Base-by-base conservation (phyloP, 176 grass and related monocot genomes). In the Stipa capillata region DNA sequence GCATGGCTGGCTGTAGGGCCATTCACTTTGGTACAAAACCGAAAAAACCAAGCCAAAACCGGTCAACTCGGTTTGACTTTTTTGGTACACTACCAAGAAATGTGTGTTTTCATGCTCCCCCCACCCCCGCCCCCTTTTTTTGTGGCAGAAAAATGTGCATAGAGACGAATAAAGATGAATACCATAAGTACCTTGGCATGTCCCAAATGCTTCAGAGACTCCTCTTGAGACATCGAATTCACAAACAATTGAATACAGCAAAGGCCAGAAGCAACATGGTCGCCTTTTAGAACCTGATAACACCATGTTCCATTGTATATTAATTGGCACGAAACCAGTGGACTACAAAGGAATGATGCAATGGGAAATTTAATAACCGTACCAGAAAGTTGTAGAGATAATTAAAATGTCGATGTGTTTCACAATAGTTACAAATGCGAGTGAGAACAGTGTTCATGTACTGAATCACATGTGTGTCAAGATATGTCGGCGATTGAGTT, bases 321-420 rank as follows among this genome's bases (percentile, higher is more conserved):
- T 71, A 88, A 64, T 54, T 83, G 23, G 40, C 23, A 43, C 8
- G n/a, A 79, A 82, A 69, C 24, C 35, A 65, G 34, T 37, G 9
- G 36, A 79, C 45, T 79, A 20, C 39, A 73, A 74, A 69, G 21
- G 41, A 79, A 43, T 66, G 43, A 60, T 59, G 17, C 35, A 79
- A 74, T 62, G 54, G 12, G 23, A 44, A 40, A 75, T 62, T 62
- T 73, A n/a, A 28, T 75, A 16, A 44, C 16, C 76, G 36, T 97
- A 97, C 94, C 95, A 97, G 85, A 88, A 97, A 97, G 49, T 90
- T 87, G 81, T 94, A 94, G 63, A 97, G 87, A 82, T 94, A 97
- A 85, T 97, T 97, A 88, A 94, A 97, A 92, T 97, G 87, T 25
- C 89, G 87, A 83, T 97, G 95, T 73, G 79, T 92, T 92, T 97